Evolutionary conservation across 371 early-diverging fungal genomes (phyloP).

Genomic region (Apophysomyces sp.): DNA sequence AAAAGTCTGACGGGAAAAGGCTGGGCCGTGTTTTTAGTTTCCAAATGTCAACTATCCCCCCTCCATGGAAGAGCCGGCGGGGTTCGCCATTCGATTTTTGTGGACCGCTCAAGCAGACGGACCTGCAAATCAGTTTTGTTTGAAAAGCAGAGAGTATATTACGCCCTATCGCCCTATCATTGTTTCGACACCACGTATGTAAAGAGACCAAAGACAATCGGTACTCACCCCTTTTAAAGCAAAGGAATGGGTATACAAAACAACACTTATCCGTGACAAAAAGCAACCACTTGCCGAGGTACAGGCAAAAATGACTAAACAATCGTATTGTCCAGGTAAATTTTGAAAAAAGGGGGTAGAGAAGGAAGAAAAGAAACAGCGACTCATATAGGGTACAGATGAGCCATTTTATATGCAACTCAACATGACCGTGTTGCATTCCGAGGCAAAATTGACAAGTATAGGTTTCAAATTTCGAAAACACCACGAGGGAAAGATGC

Average conservation of each 20-base stretch:
- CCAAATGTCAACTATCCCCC: slow-evolving; percentile 55
- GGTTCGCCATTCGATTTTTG: slow-evolving; percentile 45
- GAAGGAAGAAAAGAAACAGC: background rate
- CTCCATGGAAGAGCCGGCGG: slow-evolving; percentile 45
- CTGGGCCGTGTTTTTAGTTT: slow-evolving; percentile 36
- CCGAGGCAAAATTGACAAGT: slow-evolving; percentile 29
- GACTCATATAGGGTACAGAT: too few species aligned
- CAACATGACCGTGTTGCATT: slow-evolving; percentile 18
- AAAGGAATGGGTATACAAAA: slow-evolving; percentile 34
- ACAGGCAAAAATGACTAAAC: slow-evolving; percentile 33
- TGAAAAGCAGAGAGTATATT: slow-evolving; percentile 46
- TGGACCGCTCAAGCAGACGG: slow-evolving; percentile 61
- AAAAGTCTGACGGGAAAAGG: too few species aligned
- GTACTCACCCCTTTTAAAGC: background rate
- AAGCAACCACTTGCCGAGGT: slow-evolving; percentile 32
- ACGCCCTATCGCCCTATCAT: slow-evolving; percentile 52
- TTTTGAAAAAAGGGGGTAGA: background rate
- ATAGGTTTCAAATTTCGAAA: slow-evolving; percentile 41
- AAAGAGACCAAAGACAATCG: background rate
- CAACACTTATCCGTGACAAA: slow-evolving; percentile 33
- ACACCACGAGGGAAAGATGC: slow-evolving; percentile 49
- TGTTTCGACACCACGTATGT: slow-evolving; percentile 35
- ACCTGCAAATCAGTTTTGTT: slow-evolving; percentile 47
- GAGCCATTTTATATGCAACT: slow-evolving; percentile 46
- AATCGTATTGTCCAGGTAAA: slow-evolving; percentile 49